Evolutionary conservation across 2,329 filamentous ascomycete genomes (phyloP), one percentile per base, ranked within the genome.

Genomic region (Clathrospora elynae): DNA sequence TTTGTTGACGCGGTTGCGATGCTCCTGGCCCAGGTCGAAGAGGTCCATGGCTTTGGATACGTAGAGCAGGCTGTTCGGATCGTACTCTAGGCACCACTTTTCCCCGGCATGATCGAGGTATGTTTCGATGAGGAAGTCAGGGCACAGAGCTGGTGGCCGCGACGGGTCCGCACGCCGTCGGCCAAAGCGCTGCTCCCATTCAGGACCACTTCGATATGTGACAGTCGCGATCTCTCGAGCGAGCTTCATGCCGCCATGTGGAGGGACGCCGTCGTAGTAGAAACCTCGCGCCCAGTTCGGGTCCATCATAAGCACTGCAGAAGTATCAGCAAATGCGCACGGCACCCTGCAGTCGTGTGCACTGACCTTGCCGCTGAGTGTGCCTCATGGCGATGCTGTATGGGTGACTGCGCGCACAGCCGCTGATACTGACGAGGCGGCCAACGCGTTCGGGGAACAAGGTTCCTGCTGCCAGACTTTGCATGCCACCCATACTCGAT

Each of bases 361-460:
- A 29, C 53, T 64, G 19, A 75, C 75, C 75, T 74, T 97, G 93
- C 18, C 93, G 85, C 72, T 99, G 93, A 0, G 92, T 96, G 72
- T 99, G 93, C 39, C 93, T 85, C 92, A 99, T 96, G 22, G 93
- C 93, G 67, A 99, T 96, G 70, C 91, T 95, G 75, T 99, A 99
- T 0, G 93, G 93, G 68, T 99, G 93, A 58, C 88, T 95, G 52
- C 93, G 80, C 1, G 92, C 93, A 70, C 93, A 99, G 9, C 92
- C 93, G 63, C 88, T 95, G 64, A 97, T 93, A 61, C 85, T 92
- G 24, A 90, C 88, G 51, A 99, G 82, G 54, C 86, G 85, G 25
- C 84, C 84, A 2, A 99, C 87, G 22, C 92, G 81, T 25, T 88
- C 82, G 0, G 90, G 88, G 67, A 92, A 95, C 19, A 96, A 73